A percentile compares a stretch with the other conserved stretches of the same genome.
phyloP scores from a whole-genome alignment of 1,139 yeast species.

The Yamadazyma taylorii region DNA sequence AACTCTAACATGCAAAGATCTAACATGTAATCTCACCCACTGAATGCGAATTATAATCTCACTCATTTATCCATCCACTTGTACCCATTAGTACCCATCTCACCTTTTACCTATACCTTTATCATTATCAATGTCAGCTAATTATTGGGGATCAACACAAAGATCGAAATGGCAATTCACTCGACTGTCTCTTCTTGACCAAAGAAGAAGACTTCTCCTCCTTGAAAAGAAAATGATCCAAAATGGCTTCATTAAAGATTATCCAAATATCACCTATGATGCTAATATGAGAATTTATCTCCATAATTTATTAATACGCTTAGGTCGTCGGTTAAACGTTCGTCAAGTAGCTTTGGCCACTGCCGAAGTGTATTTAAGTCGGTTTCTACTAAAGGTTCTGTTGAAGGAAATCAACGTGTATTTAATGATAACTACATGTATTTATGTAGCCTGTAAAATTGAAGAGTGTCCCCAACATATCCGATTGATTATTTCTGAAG shows the following conservation, averaged over 20 bases:
- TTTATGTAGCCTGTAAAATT: conserved; percentile 87
- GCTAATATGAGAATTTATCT: conserved; percentile 65
- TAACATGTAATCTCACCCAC: no score
- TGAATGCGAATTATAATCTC: no score
- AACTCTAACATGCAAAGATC: no score
- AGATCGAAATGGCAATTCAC: conserved; percentile 45
- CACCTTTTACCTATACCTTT: background rate
- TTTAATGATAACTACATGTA: conserved; percentile 76
- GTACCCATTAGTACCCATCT: no score
- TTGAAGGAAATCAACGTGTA: conserved; percentile 81
- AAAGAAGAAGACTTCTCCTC: conserved; percentile 36
- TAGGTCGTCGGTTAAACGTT: conserved; percentile 75
- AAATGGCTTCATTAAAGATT: conserved; percentile 46
- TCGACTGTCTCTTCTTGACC: conserved; percentile 39
- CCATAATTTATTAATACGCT: conserved; percentile 65
- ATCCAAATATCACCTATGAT: conserved; percentile 52
- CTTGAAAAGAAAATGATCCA: conserved; percentile 49
- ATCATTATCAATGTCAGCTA: conserved; percentile 39
- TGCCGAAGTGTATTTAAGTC: conserved; percentile 77
- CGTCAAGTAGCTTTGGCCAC: conserved; percentile 86
- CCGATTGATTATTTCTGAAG: conserved; percentile 77
- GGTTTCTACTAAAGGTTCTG: conserved; percentile 74
- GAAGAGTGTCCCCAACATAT: conserved; percentile 97
- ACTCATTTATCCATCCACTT: no score
- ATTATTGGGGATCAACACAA: conserved; percentile 49